Base-by-base conservation (phyloP, 768 basidiomycete genomes). In the Clitopilus hobsonii region DNA sequence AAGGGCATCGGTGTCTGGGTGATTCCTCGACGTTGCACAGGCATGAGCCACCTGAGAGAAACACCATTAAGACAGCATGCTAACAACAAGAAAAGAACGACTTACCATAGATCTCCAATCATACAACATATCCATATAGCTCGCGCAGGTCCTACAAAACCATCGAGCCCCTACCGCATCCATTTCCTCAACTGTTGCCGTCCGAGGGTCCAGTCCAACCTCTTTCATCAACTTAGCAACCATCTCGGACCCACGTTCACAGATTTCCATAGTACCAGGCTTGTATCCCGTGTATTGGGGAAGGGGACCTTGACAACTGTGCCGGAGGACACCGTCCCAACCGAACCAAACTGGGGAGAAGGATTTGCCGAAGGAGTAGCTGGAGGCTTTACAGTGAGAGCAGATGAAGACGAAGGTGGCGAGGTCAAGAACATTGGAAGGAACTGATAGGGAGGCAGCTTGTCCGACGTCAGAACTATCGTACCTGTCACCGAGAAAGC, bases 231-330 rank as follows among this genome's bases (percentile, higher is more conserved):
- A 29, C 25, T 36, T 29, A 8, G 52, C 48, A 41, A 54, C 58
- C n/a, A 29, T 24, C 6, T 10, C 16, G 5, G 54, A 55, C 30
- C 47, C 58, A 1, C 30, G 24, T 13, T 24, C n/a, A 16, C 38
- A 51, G 16, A 56, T 20, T 2, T 16, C 18, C 18, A 54, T 24
- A 6, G 14, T 13, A 13, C 41, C 45, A 5, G n/a, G 16, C 16
- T 26, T 26, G 30, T 32, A 7, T 7, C 16, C 30, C 8, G 7
- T 16, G 30, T 32, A 7, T 32, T 16, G n/a, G n/a, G n/a, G 16
- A 32, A 32, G 30, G 30, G 8, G 55, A 58, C 3, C 69, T 67
- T 5, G 52, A 52, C 2, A 69, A 56, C 0, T 55, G 59, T 10
- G 56, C 55, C 41, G 59, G 58, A 55, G 16, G 30, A 32, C 30